Percentiles rank a stretch among this genome's conserved stretches.
phyloP scores from a whole-genome alignment of 306 rosid species.

The Adenanthera pavonina region DNA sequence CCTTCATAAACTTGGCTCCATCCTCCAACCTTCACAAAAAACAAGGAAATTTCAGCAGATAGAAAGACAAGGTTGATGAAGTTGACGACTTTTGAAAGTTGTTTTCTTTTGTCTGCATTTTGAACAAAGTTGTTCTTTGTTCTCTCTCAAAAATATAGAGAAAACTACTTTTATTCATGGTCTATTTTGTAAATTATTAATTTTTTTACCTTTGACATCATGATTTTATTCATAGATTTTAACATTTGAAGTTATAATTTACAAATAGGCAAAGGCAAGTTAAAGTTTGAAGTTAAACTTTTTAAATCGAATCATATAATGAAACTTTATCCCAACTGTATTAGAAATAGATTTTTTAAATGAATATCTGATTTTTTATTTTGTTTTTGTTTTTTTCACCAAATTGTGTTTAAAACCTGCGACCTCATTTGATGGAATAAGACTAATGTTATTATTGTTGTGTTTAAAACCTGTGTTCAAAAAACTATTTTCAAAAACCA shows the following conservation, averaged over 20 bases:
- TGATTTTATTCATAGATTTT: not conserved
- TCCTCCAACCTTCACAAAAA: constrained; percentile 77
- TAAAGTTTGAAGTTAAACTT: not conserved
- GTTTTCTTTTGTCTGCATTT: not conserved
- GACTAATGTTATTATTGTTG: too few species aligned
- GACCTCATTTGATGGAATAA: too few species aligned
- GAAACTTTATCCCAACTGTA: not conserved
- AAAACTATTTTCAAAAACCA: not conserved
- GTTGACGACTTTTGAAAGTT: not conserved
- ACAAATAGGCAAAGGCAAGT: not conserved
- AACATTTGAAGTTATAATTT: not conserved
- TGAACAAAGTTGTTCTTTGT: not conserved
- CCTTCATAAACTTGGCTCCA: constrained; percentile 93
- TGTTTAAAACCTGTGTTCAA: not conserved
- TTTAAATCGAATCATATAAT: not conserved
- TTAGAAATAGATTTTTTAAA: not conserved
- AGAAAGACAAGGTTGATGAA: not conserved
- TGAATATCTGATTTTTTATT: too few species aligned
- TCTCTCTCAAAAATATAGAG: not conserved
- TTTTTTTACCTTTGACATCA: not conserved
- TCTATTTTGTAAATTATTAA: not conserved
- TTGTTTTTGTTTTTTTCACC: not conserved
- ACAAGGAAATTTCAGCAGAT: constrained; percentile 37
- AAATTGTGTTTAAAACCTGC: not conserved
- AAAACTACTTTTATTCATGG: not conserved